Base-by-base conservation (phyloP, 23 red algal genomes). In the Pyropia haitanensis region DNA sequence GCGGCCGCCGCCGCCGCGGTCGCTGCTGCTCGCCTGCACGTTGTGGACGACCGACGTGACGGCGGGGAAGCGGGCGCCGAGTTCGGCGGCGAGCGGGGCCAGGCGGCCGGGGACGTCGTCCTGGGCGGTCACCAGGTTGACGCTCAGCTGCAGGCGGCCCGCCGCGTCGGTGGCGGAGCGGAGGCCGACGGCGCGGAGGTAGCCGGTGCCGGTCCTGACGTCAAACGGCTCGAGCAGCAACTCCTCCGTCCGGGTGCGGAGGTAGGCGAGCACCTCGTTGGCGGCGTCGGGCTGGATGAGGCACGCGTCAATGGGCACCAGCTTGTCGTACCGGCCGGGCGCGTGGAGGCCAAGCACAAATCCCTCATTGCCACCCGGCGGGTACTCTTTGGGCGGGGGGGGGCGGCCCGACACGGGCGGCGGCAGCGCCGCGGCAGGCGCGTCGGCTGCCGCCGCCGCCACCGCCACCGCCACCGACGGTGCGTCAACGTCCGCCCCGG, bases 11-110 rank as follows among this genome's bases (percentile, higher is more conserved):
- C 60, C 78, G 15, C 69, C 67, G 15, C 24, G 30, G 12, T 62
- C 78, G 7, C 58, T 52, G 27, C 55, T 70, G 24, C 48, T 75
- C 2, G 51, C 31, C n/a, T 71, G 59, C 10, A 91, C 82, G 56
- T 91, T 98, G 24, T 98, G 94, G 6, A 98, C 58, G 2, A 98
- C 85, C 22, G 71, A 91, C 3, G 82, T 77, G 26, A 98, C 74
- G 34, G 72, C 72, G 18, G 85, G 84, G 72, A 91, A 98, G 3
- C 25, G 70, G 15, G 68, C 61, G 58, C 51, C 70, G 39, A 98
- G 34, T 66, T 83, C 71, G 8, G 53, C 51, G 15, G 85, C 94
- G n/a, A 98, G 49, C 25, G 76, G 85, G 30, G 21, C 53, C 27
- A 98, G 65, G 28, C 67, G 64, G 1, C 73, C 39, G n/a, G 86